These are phyloP conservation scores for Ettlia oleoabundans DNA, from an alignment of 139 green algal species.

Conservation along the genomic window DNA sequence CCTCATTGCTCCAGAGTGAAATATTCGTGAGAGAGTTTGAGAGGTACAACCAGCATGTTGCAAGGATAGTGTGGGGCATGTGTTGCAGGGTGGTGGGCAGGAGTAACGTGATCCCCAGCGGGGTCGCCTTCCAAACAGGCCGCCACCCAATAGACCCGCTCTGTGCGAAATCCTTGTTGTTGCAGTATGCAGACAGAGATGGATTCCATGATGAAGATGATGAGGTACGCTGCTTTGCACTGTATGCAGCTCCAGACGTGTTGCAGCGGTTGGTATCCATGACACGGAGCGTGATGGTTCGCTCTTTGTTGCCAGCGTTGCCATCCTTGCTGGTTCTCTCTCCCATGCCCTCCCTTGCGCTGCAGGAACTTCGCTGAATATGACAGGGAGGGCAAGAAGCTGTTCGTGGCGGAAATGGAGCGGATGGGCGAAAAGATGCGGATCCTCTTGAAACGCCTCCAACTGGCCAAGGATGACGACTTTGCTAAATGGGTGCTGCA, in stretches of 20 bases:
- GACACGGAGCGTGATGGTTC: too few relatives aligned
- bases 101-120: too few relatives aligned
- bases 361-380: conserved; percentile 4
- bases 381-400: conserved; percentile 1
- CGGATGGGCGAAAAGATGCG: background rate
- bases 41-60: too few relatives aligned
- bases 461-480: background rate
- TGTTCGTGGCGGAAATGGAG: conserved; percentile 1
- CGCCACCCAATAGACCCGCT: too few relatives aligned
- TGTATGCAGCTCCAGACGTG: background rate
- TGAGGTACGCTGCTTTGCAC: background rate
- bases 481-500: background rate
- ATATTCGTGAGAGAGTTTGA: background rate
- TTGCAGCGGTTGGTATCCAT: background rate
- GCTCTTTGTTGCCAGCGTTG: too few relatives aligned
- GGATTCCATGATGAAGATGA: background rate
- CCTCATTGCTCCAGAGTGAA: background rate
- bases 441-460: background rate
- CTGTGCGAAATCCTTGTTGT: too few relatives aligned
- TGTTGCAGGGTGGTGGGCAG: too few relatives aligned
- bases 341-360: too few relatives aligned
- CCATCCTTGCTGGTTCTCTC: too few relatives aligned
- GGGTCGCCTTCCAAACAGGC: too few relatives aligned
- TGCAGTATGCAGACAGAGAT: too few relatives aligned
- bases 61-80: too few relatives aligned